Base-by-base conservation (phyloP, 2,329 filamentous ascomycete species). In the Penicillium sp. region DNA sequence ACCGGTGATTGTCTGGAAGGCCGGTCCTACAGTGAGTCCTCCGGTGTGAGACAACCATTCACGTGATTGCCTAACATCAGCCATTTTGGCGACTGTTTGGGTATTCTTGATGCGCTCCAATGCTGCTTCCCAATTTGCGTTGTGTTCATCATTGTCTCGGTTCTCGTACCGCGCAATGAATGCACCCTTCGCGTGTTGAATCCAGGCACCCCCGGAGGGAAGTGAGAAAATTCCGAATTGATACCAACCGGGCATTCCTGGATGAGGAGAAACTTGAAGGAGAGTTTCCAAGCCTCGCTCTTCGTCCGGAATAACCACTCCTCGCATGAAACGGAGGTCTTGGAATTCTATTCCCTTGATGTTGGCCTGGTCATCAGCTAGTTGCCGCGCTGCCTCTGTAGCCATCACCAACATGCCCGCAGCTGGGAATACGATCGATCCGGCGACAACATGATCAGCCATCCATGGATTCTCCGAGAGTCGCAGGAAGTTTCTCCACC, bases 401-500 rank as follows among this genome's bases (percentile, higher is more conserved):
- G 59, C 63, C 58, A 63, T 67, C 18, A 58, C 59, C 32, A 65
- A 39, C 39, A 63, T 60, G 15, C 65, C 66, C 1, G 64, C 64
- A 4, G 58, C 61, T 3, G 68, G 68, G 51, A 62, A 68, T 10
- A 69, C 54, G 25, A 65, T 58, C 1, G 58, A 54, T 2, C 59
- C 62, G 4, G 55, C 54, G 1, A 67, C 55, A 16, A 74, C 65
- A 50, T 82, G 79, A 52, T 82, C 76, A 0, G 65, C 64, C 6
- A 81, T 58, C 80, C 80, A 82, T 12, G 65, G 66, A 32, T 58
- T 46, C 16, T 68, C 62, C 0, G 56, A 59, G 1, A 60, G 23
- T 2, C 60, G 50, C 4, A 61, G n/a, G 23, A 78, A 66, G 46
- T 79, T 78, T 16, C 79, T 70, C 80, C 80, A 82, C 35, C 56